These are phyloP conservation scores for Debaryomyces udenii DNA, from an alignment of 1,139 yeast species.

Conservation along the genomic window DNA sequence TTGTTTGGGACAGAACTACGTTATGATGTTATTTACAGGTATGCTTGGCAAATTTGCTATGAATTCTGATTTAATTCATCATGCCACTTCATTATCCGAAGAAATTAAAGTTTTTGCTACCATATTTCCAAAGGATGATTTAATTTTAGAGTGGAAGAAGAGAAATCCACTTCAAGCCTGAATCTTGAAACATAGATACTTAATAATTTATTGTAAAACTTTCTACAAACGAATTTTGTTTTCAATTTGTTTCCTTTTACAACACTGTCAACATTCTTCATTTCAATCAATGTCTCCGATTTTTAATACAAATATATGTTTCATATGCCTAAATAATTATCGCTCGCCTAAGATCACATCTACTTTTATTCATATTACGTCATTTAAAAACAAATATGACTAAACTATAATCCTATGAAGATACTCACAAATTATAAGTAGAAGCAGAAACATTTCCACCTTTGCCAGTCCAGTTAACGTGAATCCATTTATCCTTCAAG, in stretches of 20 bases:
- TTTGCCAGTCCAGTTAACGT: conserved; percentile 98
- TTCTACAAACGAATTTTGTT: not conserved
- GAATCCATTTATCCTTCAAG: conserved; percentile 81
- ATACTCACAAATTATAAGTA: conserved; percentile 54
- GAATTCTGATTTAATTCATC: conserved; percentile 78
- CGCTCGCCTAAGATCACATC: not conserved
- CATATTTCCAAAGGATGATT: conserved; percentile 95
- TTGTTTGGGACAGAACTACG: conserved; percentile 93
- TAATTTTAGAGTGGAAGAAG: conserved; percentile 70
- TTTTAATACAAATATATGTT: too few relatives aligned
- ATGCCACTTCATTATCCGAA: conserved; percentile 81
- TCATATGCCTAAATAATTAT: too few relatives aligned
- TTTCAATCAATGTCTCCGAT: conserved; percentile 1
- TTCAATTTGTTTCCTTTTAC: conserved; percentile 1
- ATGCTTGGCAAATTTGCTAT: conserved; percentile 87
- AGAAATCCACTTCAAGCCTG: conserved; percentile 51
- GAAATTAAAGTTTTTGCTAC: conserved; percentile 96
- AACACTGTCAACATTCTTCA: not conserved
- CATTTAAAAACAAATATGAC: not conserved
- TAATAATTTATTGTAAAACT: not conserved
- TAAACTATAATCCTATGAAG: conserved; percentile 3
- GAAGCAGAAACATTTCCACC: conserved; percentile 98
- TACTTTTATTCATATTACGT: not conserved
- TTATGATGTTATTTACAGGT: conserved; percentile 84
- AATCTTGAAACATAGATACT: conserved; percentile 6